Evolutionary conservation across 805 yeast genomes (phyloP).

Genomic region (Wickerhamiella azyma): DNA sequence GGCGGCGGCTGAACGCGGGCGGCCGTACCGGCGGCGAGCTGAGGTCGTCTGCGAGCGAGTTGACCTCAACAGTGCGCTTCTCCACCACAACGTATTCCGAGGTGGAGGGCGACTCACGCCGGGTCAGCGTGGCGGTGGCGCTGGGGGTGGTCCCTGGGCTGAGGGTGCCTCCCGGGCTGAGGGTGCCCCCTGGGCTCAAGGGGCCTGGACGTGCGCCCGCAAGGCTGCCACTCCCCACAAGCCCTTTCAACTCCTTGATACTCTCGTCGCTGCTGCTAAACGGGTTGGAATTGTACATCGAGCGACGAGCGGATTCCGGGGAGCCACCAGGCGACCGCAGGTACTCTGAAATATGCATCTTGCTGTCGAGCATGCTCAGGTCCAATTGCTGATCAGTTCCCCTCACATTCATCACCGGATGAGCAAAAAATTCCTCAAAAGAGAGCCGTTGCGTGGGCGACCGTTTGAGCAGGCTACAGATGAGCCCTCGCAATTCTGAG

Average conservation of each 20-base stretch:
- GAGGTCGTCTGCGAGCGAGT: constrained; percentile 87
- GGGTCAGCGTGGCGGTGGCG: too few relatives aligned
- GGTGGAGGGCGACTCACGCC: not conserved
- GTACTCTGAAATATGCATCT: constrained; percentile 75
- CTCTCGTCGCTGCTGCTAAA: constrained; percentile 1
- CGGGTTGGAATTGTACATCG: not conserved
- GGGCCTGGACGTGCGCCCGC: too few relatives aligned
- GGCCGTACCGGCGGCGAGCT: constrained; percentile 28
- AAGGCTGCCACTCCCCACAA: not conserved
- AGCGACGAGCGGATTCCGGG: too few relatives aligned
- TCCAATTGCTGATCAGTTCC: constrained; percentile 43
- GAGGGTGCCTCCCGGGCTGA: too few relatives aligned
- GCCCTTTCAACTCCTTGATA: not conserved
- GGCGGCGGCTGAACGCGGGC: constrained; percentile 9
- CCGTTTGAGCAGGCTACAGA: constrained; percentile 62
- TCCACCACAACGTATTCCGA: constrained; percentile 85
- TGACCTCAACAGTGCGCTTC: constrained; percentile 87
- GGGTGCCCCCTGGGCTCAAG: too few relatives aligned
- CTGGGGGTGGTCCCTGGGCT: too few relatives aligned
- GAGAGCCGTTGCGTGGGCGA: constrained; percentile 82
- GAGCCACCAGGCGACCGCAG: constrained; percentile 22
- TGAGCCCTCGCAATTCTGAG: constrained; percentile 51
- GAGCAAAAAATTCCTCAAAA: constrained; percentile 73
- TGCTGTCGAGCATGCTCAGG: constrained; percentile 54
- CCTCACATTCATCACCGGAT: constrained; percentile 32